Evolutionary conservation across 768 basidiomycete genomes (phyloP).

Genomic region (Dioszegia crocea): DNA sequence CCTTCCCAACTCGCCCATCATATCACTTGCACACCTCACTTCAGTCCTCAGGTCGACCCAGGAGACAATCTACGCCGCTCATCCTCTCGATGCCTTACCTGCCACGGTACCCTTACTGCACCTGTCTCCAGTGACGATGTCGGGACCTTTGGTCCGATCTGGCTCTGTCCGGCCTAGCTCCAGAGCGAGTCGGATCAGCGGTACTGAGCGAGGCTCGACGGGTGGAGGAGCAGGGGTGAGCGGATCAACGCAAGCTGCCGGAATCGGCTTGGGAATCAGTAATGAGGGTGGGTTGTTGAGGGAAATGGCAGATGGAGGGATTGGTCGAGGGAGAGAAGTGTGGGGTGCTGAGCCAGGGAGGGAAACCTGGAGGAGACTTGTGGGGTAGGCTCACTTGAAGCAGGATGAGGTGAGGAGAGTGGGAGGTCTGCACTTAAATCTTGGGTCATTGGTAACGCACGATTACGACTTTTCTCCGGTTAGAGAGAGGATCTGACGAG

Average conservation of each 20-base stretch:
- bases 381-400: slow-evolving; percentile 19
- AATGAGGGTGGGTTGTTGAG: slow-evolving; percentile 16
- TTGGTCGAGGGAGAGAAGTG: slow-evolving; percentile 19
- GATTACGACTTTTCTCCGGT: too few relatives aligned
- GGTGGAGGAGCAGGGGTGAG: not conserved
- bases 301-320: slow-evolving; percentile 36
- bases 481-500: too few relatives aligned
- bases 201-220: not conserved
- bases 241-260: too few relatives aligned
- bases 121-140: not conserved
- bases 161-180: not conserved
- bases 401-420: too few relatives aligned
- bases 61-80: slow-evolving; percentile 30
- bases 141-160: not conserved
- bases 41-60: slow-evolving; percentile 36
- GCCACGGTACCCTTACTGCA: not conserved
- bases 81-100: slow-evolving; percentile 23
- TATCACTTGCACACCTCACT: slow-evolving; percentile 32
- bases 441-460: not conserved
- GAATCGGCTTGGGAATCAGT: not conserved
- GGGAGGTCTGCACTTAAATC: not conserved
- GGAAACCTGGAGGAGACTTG: slow-evolving; percentile 32
- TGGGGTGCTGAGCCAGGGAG: slow-evolving; percentile 26
- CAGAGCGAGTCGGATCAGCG: slow-evolving; percentile 2
- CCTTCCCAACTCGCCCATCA: slow-evolving; percentile 33